Evolutionary conservation across 495 filamentous ascomycete species (phyloP).

Genomic region (Penicillium longicatenatum): DNA sequence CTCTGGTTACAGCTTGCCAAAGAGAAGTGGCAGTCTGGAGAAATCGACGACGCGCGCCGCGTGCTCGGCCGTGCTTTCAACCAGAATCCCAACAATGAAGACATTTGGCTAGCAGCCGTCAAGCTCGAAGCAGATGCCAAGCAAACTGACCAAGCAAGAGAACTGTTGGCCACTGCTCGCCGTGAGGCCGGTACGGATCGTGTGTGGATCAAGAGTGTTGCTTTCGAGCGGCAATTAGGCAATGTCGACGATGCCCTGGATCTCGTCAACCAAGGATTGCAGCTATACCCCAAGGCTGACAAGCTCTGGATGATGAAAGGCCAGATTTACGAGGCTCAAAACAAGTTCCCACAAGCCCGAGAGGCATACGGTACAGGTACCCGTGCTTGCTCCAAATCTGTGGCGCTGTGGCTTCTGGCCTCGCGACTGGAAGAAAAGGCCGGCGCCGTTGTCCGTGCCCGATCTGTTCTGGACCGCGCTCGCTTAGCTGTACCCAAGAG

Average conservation of each 20-base stretch:
- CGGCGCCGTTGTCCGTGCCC: slow-evolving; percentile 85
- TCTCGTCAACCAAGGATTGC: slow-evolving; percentile 82
- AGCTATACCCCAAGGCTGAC: slow-evolving; percentile 80
- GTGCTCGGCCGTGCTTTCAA: slow-evolving; percentile 87
- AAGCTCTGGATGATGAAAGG: slow-evolving; percentile 99
- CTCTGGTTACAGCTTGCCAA: slow-evolving; percentile 95
- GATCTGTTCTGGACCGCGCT: slow-evolving; percentile 87
- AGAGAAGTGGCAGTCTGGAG: slow-evolving; percentile 86
- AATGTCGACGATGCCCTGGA: slow-evolving; percentile 79
- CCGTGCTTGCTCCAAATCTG: slow-evolving; percentile 77
- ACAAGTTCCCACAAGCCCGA: slow-evolving; percentile 77
- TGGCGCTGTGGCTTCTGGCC: slow-evolving; percentile 87
- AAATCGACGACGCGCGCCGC: slow-evolving; percentile 78
- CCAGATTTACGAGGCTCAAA: slow-evolving; percentile 86
- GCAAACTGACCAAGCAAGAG: slow-evolving; percentile 75
- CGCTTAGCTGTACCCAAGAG: slow-evolving; percentile 83
- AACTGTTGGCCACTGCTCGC: slow-evolving; percentile 77
- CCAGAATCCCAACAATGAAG: slow-evolving; percentile 92
- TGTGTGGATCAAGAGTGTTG: slow-evolving; percentile 93
- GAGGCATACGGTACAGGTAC: slow-evolving; percentile 91
- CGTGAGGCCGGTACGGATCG: slow-evolving; percentile 89
- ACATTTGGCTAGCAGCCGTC: slow-evolving; percentile 94
- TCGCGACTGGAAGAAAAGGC: slow-evolving; percentile 83
- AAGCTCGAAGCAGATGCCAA: slow-evolving; percentile 89
- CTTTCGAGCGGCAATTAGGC: slow-evolving; percentile 83